Base-by-base conservation (phyloP, 1,139 yeast genomes). In the Petasospora fabianii region DNA sequence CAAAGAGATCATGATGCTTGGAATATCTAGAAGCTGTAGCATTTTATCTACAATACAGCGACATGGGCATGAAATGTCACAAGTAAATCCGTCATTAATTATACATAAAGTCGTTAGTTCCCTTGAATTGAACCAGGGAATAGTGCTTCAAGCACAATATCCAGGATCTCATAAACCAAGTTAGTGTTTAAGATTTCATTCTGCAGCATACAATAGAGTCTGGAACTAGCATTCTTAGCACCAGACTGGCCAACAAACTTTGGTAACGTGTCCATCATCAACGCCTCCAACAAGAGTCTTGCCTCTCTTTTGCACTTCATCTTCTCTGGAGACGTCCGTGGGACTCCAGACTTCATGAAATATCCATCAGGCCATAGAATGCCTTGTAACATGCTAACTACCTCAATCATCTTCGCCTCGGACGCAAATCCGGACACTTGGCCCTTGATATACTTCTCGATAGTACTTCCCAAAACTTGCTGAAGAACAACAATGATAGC, bases 381-480 rank as follows among this genome's bases (percentile, higher is more conserved):
- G 20, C 65, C 65, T 36, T 73, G 75, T 3, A 81, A 48, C 29
- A 55, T 38, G 2, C 59, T 57, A 3, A 84, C 44, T 5, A 74
- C 34, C 27, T 71, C 77, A 5, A 73, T 61, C 1, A 84, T 55
- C 21, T 66, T 70, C 19, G 70, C 75, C 38, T 77, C 80, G 6
- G 73, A 66, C 30, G 71, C 71, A 42, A 58, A 58, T 44, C 56
- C 66, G 52, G 52, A 69, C 59, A 70, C 70, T 49, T 63, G 62
- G n/a, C 70, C 73, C 30, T 78, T 64, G 8, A 82, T 72, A 46
- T 81, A 81, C 54, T 77, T 80, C 55, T 90, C 97, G 41, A 88
- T 81, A 0, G 97, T 84, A 3, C 95, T 86, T 0, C 97, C 97
- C 38, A 90, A 71, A 1, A 90, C 60, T 59, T 87, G 96, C 58